Base-by-base conservation (phyloP, 2,329 filamentous ascomycete genomes). In the Penicillium nordicum region DNA sequence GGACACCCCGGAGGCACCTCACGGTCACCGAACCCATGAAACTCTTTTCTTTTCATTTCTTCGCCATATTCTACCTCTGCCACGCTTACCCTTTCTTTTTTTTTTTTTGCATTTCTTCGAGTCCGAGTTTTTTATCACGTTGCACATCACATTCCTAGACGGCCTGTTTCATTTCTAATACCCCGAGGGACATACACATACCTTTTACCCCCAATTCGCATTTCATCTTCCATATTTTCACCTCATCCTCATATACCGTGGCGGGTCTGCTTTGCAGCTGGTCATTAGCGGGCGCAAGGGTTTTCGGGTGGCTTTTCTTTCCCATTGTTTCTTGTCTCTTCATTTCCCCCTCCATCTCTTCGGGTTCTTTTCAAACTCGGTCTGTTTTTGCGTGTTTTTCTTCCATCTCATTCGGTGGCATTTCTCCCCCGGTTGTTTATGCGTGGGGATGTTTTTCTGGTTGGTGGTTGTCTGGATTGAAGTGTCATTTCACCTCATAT, bases 251-350 rank as follows among this genome's bases (percentile, higher is more conserved):
- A 68, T 66, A 63, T 57, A 66, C 60, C 58, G 58, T 63, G 50
- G 59, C 61, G 57, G 61, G 60, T 68, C 60, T 61, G 57, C 65
- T 66, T 66, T 60, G 66, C 63, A 68, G 68, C 66, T 70, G 62
- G 63, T 70, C 68, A 72, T 72, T 69, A 73, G 70, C 69, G 69
- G 71, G 71, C 70, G 70, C 69, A 70, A 67, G 66, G 67, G 60
- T 58, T 67, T 62, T 66, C 62, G 67, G 69, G 69, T 65, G 70
- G 70, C 67, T 69, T 69, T 66, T 57, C 68, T 69, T 65, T 55
- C 57, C 41, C 52, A 46, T 52, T 27, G 14, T 45, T 56, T 34
- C 16, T 52, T 32, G 41, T 40, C 27, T 34, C 40, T 40, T 52
- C 55, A 61, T 53, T 55, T 56, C 30, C 32, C 40, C 40, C 44